Conservation (phyloP, 1,139 yeast genomes). For the Entelexis paramagnoliae region DNA sequence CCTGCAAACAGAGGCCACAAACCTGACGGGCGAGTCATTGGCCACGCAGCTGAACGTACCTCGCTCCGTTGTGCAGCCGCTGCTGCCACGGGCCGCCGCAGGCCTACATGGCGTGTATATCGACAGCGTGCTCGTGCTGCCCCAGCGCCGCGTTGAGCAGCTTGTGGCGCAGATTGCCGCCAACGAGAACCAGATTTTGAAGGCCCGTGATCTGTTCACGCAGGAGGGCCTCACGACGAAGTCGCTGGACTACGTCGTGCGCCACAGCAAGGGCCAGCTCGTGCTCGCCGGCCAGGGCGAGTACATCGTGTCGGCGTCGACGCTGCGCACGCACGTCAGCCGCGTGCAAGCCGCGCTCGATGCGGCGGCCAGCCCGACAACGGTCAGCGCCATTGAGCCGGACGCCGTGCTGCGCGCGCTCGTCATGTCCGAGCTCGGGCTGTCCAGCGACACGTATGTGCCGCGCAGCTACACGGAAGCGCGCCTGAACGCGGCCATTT, state of each 20-base stretch:
- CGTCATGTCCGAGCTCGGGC: conserved; percentile 7
- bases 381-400: conserved; percentile 10
- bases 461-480: conserved; percentile 11
- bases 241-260: conserved; percentile 14
- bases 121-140: conserved; percentile 15
- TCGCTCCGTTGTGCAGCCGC: neutral
- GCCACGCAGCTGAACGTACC: conserved; percentile 7
- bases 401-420: conserved; percentile 11
- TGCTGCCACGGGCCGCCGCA: conserved; percentile 4
- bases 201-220: conserved; percentile 6
- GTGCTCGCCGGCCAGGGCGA: conserved; percentile 8
- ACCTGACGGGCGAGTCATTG: conserved; percentile 8
- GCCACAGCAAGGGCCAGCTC: conserved; percentile 1
- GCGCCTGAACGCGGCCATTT: conserved; percentile 1
- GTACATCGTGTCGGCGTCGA: conserved; percentile 8
- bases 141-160: conserved; percentile 6
- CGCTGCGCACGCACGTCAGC: conserved; percentile 5
- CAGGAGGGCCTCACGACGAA: conserved; percentile 13
- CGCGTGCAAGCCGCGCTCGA: conserved; percentile 1
- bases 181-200: neutral
- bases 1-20: neutral
- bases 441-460: conserved; percentile 5
- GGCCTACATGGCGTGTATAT: conserved; percentile 4
- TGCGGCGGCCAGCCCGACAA: conserved; percentile 10
- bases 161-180: neutral